Base-by-base conservation (phyloP, 1,139 yeast species). In the Saccharomycopsis phalli region DNA sequence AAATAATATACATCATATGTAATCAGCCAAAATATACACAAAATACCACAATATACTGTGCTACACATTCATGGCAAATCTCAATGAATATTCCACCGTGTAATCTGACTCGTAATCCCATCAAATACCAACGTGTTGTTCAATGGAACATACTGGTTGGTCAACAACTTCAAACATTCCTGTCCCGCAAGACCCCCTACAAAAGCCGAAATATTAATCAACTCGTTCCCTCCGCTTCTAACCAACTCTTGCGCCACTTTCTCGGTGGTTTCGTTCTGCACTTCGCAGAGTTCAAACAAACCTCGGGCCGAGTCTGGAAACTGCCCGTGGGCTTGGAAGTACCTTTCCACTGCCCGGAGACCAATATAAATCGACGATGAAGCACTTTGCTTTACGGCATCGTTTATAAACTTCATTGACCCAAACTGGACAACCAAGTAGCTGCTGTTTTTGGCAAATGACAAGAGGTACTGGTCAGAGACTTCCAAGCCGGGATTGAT, bases 181-280 rank as follows among this genome's bases (percentile, higher is more conserved):
- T 86, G 95, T n/a, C 86, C 79, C 0, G 76, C 88, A 19, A 84
- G 64, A 1, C 94, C 95, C 3, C 95, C 95, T 53, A 82, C 62
- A 4, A 82, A 57, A 0, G 81, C 59, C 1, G 75, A 60, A 16
- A 69, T 65, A 46, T 71, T 71, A 40, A 68, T 63, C 16, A 74
- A 42, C 47, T 69, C 73, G 0, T 50, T 48, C 2, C 71, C 68
- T 3, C 62, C 59, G 7, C 62, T 53, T 35, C 78, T 58, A 3
- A 60, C 39, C 3, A 63, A 17, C 44, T 65, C 68, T 37, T 53
- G 54, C n/a, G 11, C 33, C 19, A 13, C 31, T 7, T 28, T n/a
- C n/a, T n/a, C n/a, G n/a, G n/a, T n/a, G n/a, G n/a, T n/a, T n/a
- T 49, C 25, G 4, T 17, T 10, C 23, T 39, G 38, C 14, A 46